Conservation (phyloP, 306 rosid genomes). For the Begonia masoniana region DNA sequence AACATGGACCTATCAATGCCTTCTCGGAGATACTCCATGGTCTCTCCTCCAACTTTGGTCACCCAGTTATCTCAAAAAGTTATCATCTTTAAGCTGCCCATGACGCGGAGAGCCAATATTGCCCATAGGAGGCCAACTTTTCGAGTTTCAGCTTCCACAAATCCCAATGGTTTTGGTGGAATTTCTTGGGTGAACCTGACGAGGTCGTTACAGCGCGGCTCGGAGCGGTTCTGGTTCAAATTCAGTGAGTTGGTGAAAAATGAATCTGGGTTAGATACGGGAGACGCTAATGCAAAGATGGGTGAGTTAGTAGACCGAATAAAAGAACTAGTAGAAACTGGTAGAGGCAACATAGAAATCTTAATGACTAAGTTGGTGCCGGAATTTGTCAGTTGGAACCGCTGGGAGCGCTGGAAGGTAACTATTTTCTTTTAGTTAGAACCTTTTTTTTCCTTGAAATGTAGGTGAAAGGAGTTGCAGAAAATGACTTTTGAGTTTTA, state of each 20-base stretch:
- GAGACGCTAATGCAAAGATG: conserved; percentile 29
- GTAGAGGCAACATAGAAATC: conserved; percentile 34
- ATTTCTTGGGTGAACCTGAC: conserved; percentile 38
- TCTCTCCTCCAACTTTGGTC: conserved; percentile 24
- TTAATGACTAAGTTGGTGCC: conserved; percentile 34
- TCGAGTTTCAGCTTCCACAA: conserved; percentile 43
- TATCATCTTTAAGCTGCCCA: conserved; percentile 23
- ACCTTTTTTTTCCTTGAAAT: conserved; percentile 5
- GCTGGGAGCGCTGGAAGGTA: conserved; percentile 80
- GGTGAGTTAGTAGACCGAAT: conserved; percentile 25
- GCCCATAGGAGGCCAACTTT: conserved; percentile 28
- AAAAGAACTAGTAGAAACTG: conserved; percentile 20
- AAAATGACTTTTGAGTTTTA: no score
- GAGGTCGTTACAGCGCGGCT: conserved; percentile 45
- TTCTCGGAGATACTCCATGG: conserved; percentile 20
- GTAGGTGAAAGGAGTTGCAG: no score
- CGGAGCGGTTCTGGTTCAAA: conserved; percentile 50
- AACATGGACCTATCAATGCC: no score
- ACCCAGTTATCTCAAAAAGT: conserved; percentile 18
- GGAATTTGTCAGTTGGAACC: conserved; percentile 61
- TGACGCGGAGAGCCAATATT: conserved; percentile 11
- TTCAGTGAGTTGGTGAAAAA: conserved; percentile 51
- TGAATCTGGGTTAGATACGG: conserved; percentile 69
- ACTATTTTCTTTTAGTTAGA: conserved; percentile 9
- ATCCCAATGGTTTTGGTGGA: conserved; percentile 34